Evolutionary conservation across 257 asterid species (phyloP), one percentile per base, ranked within the genome.

Genomic region (Nicotiana obtusifolia): DNA sequence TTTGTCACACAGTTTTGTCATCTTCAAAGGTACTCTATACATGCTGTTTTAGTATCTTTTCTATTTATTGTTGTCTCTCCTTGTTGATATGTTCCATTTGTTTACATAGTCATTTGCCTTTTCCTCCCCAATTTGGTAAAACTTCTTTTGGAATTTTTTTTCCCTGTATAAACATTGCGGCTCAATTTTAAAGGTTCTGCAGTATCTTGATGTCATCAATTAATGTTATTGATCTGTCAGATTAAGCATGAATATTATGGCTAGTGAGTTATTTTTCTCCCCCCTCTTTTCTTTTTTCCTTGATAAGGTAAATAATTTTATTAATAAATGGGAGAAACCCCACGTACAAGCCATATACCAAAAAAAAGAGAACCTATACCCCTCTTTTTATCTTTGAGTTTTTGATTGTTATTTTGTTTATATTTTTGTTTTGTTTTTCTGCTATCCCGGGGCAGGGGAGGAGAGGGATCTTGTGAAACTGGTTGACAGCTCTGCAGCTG

Each of bases 1-100:
- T 95, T 84, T 90, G 90, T 82, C 91, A 90, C 81, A 81, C 99
- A 14, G 89, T 90, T 78, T 87, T 89, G 84, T 90, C 98, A 80
- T 91, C 92, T 52, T 81, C 91, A 49, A 94, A 95, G 99, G 99
- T 95, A 82, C 83, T 83, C 37, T 76, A 77, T 15, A 61, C 22
- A 67, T 77, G 82, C 78, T 80, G 49, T 17, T 71, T 76, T 57
- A 53, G 49, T 52, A 16, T 77, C 28, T 64, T 71, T 28, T 22
- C 56, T 53, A 26, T 33, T 26, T 20, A 26, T 73, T 47, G 30
- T 49, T 73, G 79, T 47, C 44, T 22, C 62, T 47, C 79, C 16
- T 14, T 24, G 79, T 73, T 73, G 79, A 73, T 47, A 14, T 24
- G 24, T 47, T 24, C 79, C 79, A 47, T 24, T 71, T 73, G 33